phyloP scores from a whole-genome alignment of 441 rosid species.

The Bruguiera hainesii region DNA sequence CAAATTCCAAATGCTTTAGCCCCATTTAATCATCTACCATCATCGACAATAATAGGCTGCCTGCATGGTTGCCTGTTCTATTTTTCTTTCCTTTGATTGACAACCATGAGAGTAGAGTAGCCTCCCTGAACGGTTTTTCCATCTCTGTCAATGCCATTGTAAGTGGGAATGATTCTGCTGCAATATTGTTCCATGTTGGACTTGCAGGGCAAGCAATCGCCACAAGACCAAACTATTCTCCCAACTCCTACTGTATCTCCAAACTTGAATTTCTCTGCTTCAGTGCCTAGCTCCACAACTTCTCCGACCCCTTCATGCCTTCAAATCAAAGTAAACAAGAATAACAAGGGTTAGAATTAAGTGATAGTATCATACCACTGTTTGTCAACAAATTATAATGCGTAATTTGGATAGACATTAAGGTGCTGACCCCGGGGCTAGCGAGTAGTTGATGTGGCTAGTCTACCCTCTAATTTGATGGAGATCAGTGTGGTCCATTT shows the following conservation, averaged over 20 bases:
- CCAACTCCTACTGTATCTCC: constrained; percentile 47
- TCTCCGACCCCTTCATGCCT: constrained; percentile 54
- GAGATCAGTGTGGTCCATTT: constrained; percentile 46
- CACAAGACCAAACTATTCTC: constrained; percentile 38
- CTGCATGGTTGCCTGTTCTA: not conserved
- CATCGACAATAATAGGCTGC: too few species aligned
- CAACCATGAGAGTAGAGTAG: constrained; percentile 42
- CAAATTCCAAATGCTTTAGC: not conserved
- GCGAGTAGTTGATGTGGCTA: constrained; percentile 30
- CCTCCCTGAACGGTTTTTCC: constrained; percentile 45
- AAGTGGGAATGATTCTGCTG: constrained; percentile 27
- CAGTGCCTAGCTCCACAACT: constrained; percentile 38
- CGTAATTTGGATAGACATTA: too few species aligned
- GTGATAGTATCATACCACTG: not conserved
- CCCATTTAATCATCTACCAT: too few species aligned
- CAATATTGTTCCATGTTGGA: constrained; percentile 44
- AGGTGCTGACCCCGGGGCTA: constrained; percentile 42
- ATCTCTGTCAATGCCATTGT: constrained; percentile 33
- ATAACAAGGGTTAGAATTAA: not conserved
- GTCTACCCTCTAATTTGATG: constrained; percentile 39
- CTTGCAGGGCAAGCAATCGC: constrained; percentile 32
- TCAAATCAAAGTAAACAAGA: constrained; percentile 8
- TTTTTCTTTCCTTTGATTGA: constrained; percentile 36
- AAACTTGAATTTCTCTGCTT: constrained; percentile 31
- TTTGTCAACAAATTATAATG: not conserved